Evolutionary conservation across 306 rosid species (phyloP), one percentile per base, ranked within the genome.

Genomic region (Dicorynia guianensis): DNA sequence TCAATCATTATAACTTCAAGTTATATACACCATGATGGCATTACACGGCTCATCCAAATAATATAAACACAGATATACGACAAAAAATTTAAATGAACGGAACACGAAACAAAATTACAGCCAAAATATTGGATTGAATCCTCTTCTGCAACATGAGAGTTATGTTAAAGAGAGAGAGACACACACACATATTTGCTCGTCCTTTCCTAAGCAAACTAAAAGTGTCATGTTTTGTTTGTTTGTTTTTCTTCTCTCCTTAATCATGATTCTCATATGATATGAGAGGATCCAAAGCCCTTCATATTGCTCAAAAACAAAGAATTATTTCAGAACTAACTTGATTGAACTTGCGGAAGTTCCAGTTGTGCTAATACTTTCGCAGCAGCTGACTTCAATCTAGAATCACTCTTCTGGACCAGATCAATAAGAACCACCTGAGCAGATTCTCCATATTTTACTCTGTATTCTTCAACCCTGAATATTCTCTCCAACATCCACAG

Each of bases 341-440:
- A 87, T 56, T 93, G 96, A 82, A 34, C 68, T 62, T 85, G 96
- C 82, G 91, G 76, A 44, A 93, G 89, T 73, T 93, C 94, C 17
- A 93, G 78, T 56, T 87, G 90, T 6, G 92, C 93, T 62, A 91
- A 86, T 30, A 93, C 25, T 83, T 91, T 93, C 13, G 94, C 91
- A 25, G 84, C 86, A 8, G 86, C 75, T 58, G 98, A 82, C 79
- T 91, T 88, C 87, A 93, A 76, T 79, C 89, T 85, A 49, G 91
- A 83, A 82, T 89, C 94, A 30, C 90, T 87, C 35, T 84, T 81
- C 82, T 84, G 89, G 13, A 96, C 93, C 40, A 93, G 77, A 85
- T 91, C 96, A 80, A 93, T 88, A 39, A 93, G 98, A 71, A 91
- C 88, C 62, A 70, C 89, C 76, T 89, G 97, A 73, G 97, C 90